phyloP scores from a whole-genome alignment of 345 rosid genomes.

The Atalantia buxifolia region DNA sequence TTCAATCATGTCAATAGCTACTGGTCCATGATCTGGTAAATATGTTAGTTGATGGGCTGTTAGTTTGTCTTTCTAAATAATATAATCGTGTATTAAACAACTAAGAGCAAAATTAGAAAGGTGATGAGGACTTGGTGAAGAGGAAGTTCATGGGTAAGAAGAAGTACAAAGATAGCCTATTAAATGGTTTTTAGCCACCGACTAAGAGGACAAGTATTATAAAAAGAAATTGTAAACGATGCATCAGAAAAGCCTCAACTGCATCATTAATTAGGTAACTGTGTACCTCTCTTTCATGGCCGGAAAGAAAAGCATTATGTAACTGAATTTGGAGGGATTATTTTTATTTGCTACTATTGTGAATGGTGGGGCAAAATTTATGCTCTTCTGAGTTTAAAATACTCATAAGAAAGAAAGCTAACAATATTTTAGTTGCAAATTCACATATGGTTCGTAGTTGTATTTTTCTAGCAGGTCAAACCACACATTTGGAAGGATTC shows the following conservation, averaged over 20 bases:
- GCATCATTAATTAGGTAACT: neutral
- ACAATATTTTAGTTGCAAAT: neutral
- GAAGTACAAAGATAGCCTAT: neutral
- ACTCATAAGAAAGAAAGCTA: neutral
- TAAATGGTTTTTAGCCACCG: conserved; percentile 15
- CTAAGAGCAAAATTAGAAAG: neutral
- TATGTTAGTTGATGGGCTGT: neutral
- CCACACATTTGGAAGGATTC: conserved; percentile 5
- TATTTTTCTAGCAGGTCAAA: conserved; percentile 11
- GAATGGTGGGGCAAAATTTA: conserved; percentile 13
- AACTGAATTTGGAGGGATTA: conserved; percentile 7
- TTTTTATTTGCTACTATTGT: conserved; percentile 6
- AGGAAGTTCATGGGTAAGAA: neutral
- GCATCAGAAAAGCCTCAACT: conserved; percentile 4
- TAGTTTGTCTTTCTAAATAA: neutral
- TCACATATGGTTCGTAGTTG: neutral
- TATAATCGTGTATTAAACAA: neutral
- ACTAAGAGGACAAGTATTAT: conserved; percentile 7
- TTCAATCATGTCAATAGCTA: conserved; percentile 5
- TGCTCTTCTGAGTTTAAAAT: conserved; percentile 1
- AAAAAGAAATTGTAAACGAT: conserved; percentile 15
- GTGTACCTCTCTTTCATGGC: neutral
- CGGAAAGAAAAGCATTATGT: neutral
- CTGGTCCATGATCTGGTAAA: neutral
- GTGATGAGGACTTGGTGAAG: neutral